Evolutionary conservation across 495 filamentous ascomycete species (phyloP), one percentile per base, ranked within the genome.

Genomic region (Lasiosphaeris hirsuta): DNA sequence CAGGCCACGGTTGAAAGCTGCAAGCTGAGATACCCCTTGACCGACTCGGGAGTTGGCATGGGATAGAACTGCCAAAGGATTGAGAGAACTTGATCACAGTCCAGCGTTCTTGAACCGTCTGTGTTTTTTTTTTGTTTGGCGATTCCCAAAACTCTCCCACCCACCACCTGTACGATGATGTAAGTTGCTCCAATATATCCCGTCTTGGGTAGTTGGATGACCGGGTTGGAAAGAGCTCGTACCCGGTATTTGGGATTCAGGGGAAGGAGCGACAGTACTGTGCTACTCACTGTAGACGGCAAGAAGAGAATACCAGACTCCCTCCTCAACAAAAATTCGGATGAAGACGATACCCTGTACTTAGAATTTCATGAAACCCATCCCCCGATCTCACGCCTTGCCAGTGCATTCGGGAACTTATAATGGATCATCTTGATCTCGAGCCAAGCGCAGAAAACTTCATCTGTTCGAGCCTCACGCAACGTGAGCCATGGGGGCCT

Each of bases 381-480:
- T 10, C 4, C 10, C 40, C 38, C 45, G 18, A 0, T 8, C 14
- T 38, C 23, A 2, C 23, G 23, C 23, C 5, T 30, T 30, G 23
- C 23, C 5, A 30, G 23, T 30, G 23, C 5, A 5, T 5, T 5
- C 5, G 5, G 23, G 2, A 30, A 30, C 5, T 30, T 30, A 2
- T 30, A 14, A 62, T 64, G 62, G 36, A 54, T 10, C 19, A 17
- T 10, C 3, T 40, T 8, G 19, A 1, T 6, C 39, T 34, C 10
- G 15, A 48, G 19, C n/a, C 38, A 10, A n/a, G 7, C 1, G 17
- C 18, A 2, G n/a, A 40, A 10, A 57, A 57, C 41, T 47, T 82
- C 64, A 79, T 87, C 66, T 84, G 78, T 68, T 75, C 76, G 8
- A 77, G 78, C 19, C 73, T 89, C 38, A 78, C 84, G 33, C 72